Base-by-base conservation (phyloP, 2,329 filamentous ascomycete species). In the Tolypocladium pustulatum region DNA sequence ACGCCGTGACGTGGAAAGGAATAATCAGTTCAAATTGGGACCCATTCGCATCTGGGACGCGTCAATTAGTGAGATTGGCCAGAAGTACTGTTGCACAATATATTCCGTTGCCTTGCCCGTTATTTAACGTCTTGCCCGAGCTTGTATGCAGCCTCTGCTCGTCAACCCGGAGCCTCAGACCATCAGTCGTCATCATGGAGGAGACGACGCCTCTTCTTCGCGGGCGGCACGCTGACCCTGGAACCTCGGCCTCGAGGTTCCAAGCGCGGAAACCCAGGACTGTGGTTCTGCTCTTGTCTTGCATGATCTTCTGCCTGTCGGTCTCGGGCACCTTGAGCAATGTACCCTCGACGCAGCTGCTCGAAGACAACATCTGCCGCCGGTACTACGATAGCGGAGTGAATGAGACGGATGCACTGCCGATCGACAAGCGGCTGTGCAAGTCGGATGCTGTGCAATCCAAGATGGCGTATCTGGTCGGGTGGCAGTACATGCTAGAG, bases 391-490 rank as follows among this genome's bases (percentile, higher is more conserved):
- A 49, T 3, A 30, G 25, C 37, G 43, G 32, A 38, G 55, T 32
- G 10, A 20, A 30, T 2, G 30, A 55, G 32, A 56, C 32, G 20
- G 10, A 7, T n/a, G 22, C 34, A 4, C 9, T n/a, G 13, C 22
- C 22, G 12, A 37, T 55, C 25, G 58, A 57, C 43, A 56, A 40
- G 36, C 40, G 32, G 3, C 6, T 53, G 40, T 60, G 58, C 52
- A 60, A 60, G 58, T 15, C 46, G 10, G 58, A 55, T 20, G 41
- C 43, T 5, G 53, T 60, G 20, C 58, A 60, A 30, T 58, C 58
- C 6, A 36, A 56, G 34, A n/a, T 60, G 38, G 58, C 58, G n/a
- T 55, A 60, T 41, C 32, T 60, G 17, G 56, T 55, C 9, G 56
- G 56, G 6, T 54, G 54, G 40, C 20, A 53, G 25, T 43, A n/a